phyloP scores from a whole-genome alignment of 768 basidiomycete species.

The Hygrocybe coccinea region DNA sequence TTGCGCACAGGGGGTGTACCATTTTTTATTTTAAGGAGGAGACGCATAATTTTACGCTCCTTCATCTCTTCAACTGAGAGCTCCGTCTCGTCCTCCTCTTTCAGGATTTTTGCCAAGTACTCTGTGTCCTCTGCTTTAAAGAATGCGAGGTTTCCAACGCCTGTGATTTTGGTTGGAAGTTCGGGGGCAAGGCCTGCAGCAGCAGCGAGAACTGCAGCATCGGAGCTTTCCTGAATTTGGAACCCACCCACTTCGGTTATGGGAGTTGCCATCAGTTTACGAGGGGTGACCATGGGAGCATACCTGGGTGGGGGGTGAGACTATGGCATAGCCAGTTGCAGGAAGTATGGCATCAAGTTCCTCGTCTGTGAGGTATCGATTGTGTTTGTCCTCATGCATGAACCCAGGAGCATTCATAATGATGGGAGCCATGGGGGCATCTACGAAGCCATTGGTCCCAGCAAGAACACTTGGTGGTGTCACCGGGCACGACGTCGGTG shows the following conservation, averaged over 20 bases:
- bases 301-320: constrained; percentile 91
- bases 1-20: constrained; percentile 98
- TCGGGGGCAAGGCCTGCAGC: constrained; percentile 91
- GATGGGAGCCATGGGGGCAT: constrained; percentile 69
- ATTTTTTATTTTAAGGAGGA: constrained; percentile 98
- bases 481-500: constrained; percentile 53
- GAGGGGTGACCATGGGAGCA: constrained; percentile 66
- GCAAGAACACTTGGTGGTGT: constrained; percentile 84
- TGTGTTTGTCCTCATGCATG: constrained; percentile 93
- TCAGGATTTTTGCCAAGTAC: constrained; percentile 94
- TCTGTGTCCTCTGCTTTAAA: constrained; percentile 98
- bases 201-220: constrained; percentile 80
- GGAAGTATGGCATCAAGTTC: constrained; percentile 92
- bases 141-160: constrained; percentile 94
- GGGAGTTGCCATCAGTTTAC: constrained; percentile 55
- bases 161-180: constrained; percentile 94
- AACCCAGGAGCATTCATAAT: too few relatives aligned
- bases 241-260: constrained; percentile 72
- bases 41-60: constrained; percentile 98
- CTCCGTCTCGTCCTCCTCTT: constrained; percentile 92
- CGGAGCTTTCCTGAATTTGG: constrained; percentile 94
- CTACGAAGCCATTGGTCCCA: constrained; percentile 69
- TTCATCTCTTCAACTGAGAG: constrained; percentile 97
- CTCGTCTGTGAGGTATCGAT: constrained; percentile 90
- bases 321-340: constrained; percentile 79